These are phyloP conservation scores for Penicillium verrucosum DNA, from an alignment of 2,329 filamentous ascomycete genomes.

Conservation along the genomic window DNA sequence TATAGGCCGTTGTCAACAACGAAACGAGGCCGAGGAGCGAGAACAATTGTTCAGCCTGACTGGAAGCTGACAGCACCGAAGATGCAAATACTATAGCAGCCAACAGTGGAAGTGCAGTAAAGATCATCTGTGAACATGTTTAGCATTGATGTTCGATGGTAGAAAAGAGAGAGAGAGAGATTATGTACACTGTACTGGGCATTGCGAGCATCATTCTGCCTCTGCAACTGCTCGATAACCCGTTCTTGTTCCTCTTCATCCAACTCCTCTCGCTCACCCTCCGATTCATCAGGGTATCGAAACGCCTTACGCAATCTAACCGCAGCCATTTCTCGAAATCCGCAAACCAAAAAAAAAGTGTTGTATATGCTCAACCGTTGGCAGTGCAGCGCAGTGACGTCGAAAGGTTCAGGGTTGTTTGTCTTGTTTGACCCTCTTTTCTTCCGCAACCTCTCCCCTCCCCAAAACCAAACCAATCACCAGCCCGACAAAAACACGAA, in stretches of 20 bases:
- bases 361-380: neutral
- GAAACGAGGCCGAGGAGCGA: slow-evolving; percentile 36
- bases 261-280: slow-evolving; percentile 58
- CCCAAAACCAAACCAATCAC: slow-evolving; percentile 2
- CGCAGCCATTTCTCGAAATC: slow-evolving; percentile 40
- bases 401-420: slow-evolving; percentile 16
- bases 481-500: neutral
- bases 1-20: slow-evolving; percentile 38
- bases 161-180: neutral
- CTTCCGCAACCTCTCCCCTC: slow-evolving; percentile 3
- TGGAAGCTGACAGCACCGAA: slow-evolving; percentile 26
- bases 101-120: slow-evolving; percentile 38
- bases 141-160: neutral
- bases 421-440: slow-evolving; percentile 25
- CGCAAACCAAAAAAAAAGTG: slow-evolving; percentile 3
- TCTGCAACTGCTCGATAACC: slow-evolving; percentile 37
- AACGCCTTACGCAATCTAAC: slow-evolving; percentile 74
- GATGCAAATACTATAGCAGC: slow-evolving; percentile 33
- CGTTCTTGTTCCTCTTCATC: slow-evolving; percentile 64
- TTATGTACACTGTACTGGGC: slow-evolving; percentile 39
- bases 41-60: slow-evolving; percentile 23
- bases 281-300: slow-evolving; percentile 65
- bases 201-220: slow-evolving; percentile 39
- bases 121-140: slow-evolving; percentile 27
- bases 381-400: slow-evolving; percentile 4